Base-by-base conservation (phyloP, 495 filamentous ascomycete species). In the Penicillium malachiteum region DNA sequence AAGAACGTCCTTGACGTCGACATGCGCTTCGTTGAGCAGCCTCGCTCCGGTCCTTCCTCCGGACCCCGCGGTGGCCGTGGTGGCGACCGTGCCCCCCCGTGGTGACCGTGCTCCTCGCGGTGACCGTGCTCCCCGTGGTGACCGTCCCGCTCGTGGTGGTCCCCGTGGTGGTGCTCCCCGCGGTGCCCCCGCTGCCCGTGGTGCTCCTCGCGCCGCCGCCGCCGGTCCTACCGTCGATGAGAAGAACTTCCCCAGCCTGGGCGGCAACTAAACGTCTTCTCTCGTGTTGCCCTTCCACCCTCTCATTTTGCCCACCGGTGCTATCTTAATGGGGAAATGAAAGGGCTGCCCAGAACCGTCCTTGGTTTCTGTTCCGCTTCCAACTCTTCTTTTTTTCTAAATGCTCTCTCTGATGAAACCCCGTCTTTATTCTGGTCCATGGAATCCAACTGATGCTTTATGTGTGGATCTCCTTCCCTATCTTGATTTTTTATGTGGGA, bases 1-100 rank as follows among this genome's bases (percentile, higher is more conserved):
- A 97, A 96, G 86, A 84, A 88, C 71, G 66, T 86, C 71, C 71
- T 98, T 55, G 90, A 95, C 56, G 87, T 98, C 54, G 94, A 97
- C 71, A 76, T 90, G 60, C 83, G 84, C 57, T 93, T 80, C 67
- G 80, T 90, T 52, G 89, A 96, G 73, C 73, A 75, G 48, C 68
- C 75, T 34, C 81, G 79, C 57, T 51, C 67, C 54, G 58, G 66
- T 48, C 72, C 80, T 64, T 54, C 59, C 58, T 73, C 59, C 72
- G 71, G 77, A 55, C 70, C 74, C 55, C 78, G 80, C 67, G 72
- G 72, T 54, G 70, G 69, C 59, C 71, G 79, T 64, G 77, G 79
- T 55, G 69, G 69, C 48, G 63, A 70, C 53, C 65, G 64, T 61
- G 52, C 35, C 70, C 50, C 17, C 63, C 39, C 70, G 64, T 59